Conservation (phyloP, 225 moss, liverwort and hornwort genomes). For the Straminergon stramineum region DNA sequence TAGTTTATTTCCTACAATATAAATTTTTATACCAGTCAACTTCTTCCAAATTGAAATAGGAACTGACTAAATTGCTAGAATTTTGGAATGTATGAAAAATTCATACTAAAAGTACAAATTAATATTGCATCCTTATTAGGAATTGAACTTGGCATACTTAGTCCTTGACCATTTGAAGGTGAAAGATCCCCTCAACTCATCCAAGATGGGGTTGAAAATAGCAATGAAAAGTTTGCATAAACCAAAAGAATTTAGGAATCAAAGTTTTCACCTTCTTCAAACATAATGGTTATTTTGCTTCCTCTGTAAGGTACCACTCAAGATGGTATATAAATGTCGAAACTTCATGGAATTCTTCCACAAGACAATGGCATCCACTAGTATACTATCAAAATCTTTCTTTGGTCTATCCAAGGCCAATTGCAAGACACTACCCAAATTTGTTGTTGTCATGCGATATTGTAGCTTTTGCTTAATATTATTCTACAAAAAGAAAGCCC, state of each 20-base stretch:
- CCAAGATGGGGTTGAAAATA: neutral
- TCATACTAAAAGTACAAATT: rapidly evolving
- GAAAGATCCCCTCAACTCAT: neutral
- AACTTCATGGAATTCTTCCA: neutral
- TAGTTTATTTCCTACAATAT: neutral
- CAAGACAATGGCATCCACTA: neutral
- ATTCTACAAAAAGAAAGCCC: too few relatives aligned
- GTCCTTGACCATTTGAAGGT: neutral
- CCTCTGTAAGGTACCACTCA: rapidly evolving
- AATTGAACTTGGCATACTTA: neutral
- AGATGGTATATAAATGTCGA: neutral
- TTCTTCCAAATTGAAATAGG: rapidly evolving
- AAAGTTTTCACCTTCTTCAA: neutral
- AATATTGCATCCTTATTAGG: neutral
- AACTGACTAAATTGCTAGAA: rapidly evolving
- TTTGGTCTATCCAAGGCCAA: neutral
- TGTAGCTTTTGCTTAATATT: too few relatives aligned
- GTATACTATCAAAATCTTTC: neutral
- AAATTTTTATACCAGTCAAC: neutral
- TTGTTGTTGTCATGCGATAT: too few relatives aligned
- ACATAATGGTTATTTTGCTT: neutral
- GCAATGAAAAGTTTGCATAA: neutral
- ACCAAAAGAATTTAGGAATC: neutral
- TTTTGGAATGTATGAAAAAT: neutral
- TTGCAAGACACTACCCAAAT: rapidly evolving